phyloP scores from a whole-genome alignment of 1,284 basidiomycete genomes.

The Wallemia mellicola region DNA sequence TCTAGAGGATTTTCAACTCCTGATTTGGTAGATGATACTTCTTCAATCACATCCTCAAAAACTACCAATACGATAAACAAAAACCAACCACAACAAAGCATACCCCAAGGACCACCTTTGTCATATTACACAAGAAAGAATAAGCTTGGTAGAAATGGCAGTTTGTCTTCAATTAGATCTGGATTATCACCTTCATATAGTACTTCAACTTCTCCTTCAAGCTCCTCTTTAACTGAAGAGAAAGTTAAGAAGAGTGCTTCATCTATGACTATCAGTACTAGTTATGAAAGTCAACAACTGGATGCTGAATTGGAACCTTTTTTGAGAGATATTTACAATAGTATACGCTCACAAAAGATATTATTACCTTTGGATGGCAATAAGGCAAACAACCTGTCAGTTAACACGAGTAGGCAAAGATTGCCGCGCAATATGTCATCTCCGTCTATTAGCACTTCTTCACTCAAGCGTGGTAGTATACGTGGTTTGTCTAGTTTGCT shows the following conservation, averaged over 20 bases:
- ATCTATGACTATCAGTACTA: neutral
- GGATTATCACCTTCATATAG: neutral
- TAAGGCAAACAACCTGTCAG: neutral
- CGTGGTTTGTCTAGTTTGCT: slow-evolving; percentile 53
- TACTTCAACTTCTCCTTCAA: neutral
- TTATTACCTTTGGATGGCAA: slow-evolving; percentile 3
- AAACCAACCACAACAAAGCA: neutral
- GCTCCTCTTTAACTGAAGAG: neutral
- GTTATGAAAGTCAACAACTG: neutral
- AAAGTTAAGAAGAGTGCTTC: neutral
- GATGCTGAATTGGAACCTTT: slow-evolving; percentile 4
- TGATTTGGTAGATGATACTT: neutral
- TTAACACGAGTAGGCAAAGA: neutral
- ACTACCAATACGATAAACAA: neutral
- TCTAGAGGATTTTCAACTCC: too few relatives aligned
- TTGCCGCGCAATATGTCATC: neutral
- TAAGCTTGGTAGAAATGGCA: neutral
- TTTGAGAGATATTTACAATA: slow-evolving; percentile 1
- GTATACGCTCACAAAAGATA: slow-evolving; percentile 4
- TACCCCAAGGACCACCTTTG: neutral
- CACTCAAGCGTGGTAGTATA: slow-evolving; percentile 64
- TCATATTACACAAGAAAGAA: neutral
- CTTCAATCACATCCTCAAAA: neutral
- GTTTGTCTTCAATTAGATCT: neutral
- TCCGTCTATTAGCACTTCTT: slow-evolving; percentile 22